Conservation (phyloP, 805 yeast species). For the Aciculoconidium aculeatum region DNA sequence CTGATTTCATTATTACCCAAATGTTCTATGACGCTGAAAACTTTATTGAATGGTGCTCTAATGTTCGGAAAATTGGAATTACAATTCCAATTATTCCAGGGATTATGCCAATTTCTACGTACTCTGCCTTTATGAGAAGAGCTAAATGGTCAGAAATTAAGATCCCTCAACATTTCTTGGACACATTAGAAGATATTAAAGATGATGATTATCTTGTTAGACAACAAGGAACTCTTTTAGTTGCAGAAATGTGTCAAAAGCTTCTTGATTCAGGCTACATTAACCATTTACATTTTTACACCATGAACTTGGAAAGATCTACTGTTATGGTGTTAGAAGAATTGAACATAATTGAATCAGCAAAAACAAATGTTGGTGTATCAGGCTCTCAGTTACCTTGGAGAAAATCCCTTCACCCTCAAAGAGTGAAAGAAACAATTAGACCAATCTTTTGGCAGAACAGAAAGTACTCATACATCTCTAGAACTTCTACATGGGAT, state of each 20-base stretch:
- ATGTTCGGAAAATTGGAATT: conserved; percentile 66
- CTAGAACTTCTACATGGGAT: conserved; percentile 92
- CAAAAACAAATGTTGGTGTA: conserved; percentile 33
- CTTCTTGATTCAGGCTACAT: conserved; percentile 66
- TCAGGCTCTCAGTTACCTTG: conserved; percentile 63
- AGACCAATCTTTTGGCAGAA: conserved; percentile 97
- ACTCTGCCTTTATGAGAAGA: conserved; percentile 86
- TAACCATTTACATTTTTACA: conserved; percentile 89
- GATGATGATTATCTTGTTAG: conserved; percentile 89
- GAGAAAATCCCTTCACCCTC: conserved; percentile 84
- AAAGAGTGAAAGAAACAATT: conserved; percentile 71
- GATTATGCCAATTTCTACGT: conserved; percentile 97
- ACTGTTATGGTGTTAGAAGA: conserved; percentile 82
- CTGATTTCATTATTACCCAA: conserved; percentile 89
- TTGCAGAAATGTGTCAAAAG: conserved; percentile 76
- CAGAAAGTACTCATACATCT: conserved; percentile 82
- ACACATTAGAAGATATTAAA: conserved; percentile 69
- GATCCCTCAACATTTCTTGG: conserved; percentile 69
- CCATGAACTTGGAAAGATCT: conserved; percentile 94
- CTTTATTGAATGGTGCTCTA: conserved; percentile 76
- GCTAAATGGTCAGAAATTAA: conserved; percentile 89
- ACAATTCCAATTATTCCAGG: conserved; percentile 92
- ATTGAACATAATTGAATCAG: conserved; percentile 50
- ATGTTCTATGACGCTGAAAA: conserved; percentile 93
- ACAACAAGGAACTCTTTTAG: conserved; percentile 74